A percentile compares a stretch with the other conserved stretches of the same genome.
These are phyloP conservation scores for Chytriomyces sp. DNA, from an alignment of 192 early-diverging fungal species.

Conservation along the genomic window DNA sequence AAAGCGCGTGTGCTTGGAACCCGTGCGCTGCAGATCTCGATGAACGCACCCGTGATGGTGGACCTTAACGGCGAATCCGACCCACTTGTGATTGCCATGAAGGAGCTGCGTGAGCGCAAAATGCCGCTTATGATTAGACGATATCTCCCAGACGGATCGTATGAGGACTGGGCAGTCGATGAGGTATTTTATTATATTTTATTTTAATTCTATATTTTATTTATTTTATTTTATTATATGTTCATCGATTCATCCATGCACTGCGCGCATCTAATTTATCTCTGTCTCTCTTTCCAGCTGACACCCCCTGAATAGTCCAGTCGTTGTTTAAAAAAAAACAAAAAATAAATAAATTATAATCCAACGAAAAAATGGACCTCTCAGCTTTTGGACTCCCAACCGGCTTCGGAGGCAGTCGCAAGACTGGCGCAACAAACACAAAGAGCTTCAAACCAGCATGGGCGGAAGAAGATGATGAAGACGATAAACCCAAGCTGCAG, in stretches of 20 bases:
- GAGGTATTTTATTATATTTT: slow-evolving; percentile 70
- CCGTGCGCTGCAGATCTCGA: slow-evolving; percentile 93
- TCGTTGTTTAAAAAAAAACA: too few relatives aligned
- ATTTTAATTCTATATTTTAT: neutral
- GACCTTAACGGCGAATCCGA: slow-evolving; percentile 93
- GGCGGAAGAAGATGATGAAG: slow-evolving; percentile 7
- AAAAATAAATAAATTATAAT: too few relatives aligned
- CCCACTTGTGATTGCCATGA: slow-evolving; percentile 91
- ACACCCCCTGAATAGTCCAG: too few relatives aligned
- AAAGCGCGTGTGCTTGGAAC: slow-evolving; percentile 66
- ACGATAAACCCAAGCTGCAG: neutral
- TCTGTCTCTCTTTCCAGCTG: too few relatives aligned
- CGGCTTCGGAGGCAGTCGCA: slow-evolving; percentile 8
- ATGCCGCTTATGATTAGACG: slow-evolving; percentile 92
- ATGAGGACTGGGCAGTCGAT: slow-evolving; percentile 91
- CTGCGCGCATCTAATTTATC: too few relatives aligned
- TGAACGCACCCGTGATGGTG: slow-evolving; percentile 99
- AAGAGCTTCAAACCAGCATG: neutral
- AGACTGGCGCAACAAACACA: neutral
- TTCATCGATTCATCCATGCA: too few relatives aligned
- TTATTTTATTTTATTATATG: too few relatives aligned
- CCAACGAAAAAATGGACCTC: slow-evolving; percentile 8
- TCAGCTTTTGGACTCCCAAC: neutral
- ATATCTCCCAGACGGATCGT: slow-evolving; percentile 90
- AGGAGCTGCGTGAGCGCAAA: slow-evolving; percentile 90